Percentiles rank a stretch among this genome's conserved stretches.
These are phyloP conservation scores for Aphanomyces euteiches DNA, from an alignment of 352 stramenopile genomes.

Conservation along the genomic window DNA sequence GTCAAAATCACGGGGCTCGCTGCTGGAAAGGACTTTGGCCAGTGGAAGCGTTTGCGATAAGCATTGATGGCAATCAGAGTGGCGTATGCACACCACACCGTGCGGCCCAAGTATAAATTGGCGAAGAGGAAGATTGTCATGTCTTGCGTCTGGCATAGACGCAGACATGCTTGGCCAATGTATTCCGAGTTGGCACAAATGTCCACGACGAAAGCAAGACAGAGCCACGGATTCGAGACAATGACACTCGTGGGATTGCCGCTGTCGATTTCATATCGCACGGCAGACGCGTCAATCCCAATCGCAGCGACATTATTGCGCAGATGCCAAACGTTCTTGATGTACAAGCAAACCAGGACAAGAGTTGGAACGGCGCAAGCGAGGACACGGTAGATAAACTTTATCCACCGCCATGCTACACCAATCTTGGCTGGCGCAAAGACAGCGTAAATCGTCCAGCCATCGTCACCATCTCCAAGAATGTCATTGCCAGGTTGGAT, in stretches of 20 bases:
- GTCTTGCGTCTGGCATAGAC: background rate
- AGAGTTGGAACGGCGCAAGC: background rate
- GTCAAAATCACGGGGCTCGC: too few relatives aligned
- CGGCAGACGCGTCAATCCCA: background rate
- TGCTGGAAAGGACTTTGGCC: too few relatives aligned
- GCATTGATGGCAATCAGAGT: too few relatives aligned
- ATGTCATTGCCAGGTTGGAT: background rate
- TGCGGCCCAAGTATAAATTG: background rate
- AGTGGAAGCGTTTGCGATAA: too few relatives aligned
- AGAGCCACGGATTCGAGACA: background rate
- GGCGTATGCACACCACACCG: slow-evolving; percentile 6
- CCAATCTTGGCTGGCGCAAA: background rate
- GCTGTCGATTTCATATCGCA: slow-evolving; percentile 4
- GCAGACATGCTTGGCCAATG: background rate
- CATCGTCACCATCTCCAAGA: background rate
- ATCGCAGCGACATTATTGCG: background rate
- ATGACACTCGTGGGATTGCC: background rate
- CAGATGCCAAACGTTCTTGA: background rate
- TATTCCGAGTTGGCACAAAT: background rate
- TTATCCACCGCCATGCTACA: background rate
- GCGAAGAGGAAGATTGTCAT: background rate
- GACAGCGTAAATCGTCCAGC: background rate
- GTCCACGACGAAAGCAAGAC: background rate
- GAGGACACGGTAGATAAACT: background rate
- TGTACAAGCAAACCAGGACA: background rate